Percentiles rank a stretch among this genome's conserved stretches.
Evolutionary conservation across 306 rosid genomes (phyloP).

Genomic region (Vicia faba): DNA sequence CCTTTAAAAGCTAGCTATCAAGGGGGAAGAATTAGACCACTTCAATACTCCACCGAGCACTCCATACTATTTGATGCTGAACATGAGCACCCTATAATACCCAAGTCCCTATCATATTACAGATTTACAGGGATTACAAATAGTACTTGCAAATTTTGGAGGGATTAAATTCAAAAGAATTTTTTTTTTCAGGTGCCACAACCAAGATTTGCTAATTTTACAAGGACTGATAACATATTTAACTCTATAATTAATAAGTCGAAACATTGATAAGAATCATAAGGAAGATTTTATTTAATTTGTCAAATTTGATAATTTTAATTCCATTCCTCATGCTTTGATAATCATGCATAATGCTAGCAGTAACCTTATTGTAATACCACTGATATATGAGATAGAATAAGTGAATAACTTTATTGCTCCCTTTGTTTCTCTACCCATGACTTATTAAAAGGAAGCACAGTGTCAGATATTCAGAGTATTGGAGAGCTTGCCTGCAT

Average conservation of each 20-base stretch:
- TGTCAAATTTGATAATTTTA: background rate
- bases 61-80: background rate
- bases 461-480: background rate
- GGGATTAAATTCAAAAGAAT: too few relatives aligned
- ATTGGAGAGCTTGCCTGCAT: slow-evolving; percentile 11
- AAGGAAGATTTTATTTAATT: too few relatives aligned
- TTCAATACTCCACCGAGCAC: background rate
- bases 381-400: too few relatives aligned
- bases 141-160: too few relatives aligned
- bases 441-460: background rate
- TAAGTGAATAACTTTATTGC: background rate
- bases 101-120: background rate
- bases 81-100: background rate
- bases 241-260: too few relatives aligned
- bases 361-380: background rate
- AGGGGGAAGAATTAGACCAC: background rate
- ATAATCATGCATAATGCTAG: slow-evolving; percentile 20
- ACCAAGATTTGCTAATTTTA: too few relatives aligned
- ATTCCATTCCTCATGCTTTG: slow-evolving; percentile 4
- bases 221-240: too few relatives aligned
- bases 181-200: too few relatives aligned
- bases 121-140: too few relatives aligned
- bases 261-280: too few relatives aligned
- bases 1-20: background rate
- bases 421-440: slow-evolving; percentile 10